Evolutionary conservation across 306 rosid genomes (phyloP), one percentile per base, ranked within the genome.

Genomic region (Cucumis hystrix): DNA sequence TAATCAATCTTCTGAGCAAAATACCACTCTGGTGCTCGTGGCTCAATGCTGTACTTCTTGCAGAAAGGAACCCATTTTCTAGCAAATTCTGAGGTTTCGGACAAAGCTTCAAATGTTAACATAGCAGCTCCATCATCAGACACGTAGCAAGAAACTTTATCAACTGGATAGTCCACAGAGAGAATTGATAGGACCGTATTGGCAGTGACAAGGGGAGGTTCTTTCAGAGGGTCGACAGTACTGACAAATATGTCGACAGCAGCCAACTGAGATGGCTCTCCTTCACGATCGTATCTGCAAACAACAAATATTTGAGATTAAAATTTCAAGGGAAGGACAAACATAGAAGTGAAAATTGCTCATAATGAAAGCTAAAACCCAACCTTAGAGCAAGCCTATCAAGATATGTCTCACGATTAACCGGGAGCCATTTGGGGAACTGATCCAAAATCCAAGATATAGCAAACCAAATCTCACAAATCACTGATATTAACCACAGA

Each of bases 61-160:
- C 84, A 73, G 83, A 92, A 95, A 79, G 99, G 99, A 83, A 92
- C 99, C 99, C 99, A 95, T 86, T 88, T 95, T 84, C 93, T 87
- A 1, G 97, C 92, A 76, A 95, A 95, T 75, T 95, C 99, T 10
- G 99, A 86, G 23, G 99, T 95, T 83, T 95, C 97, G 0, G 99
- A 80, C 61, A 95, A 91, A 28, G 98, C 96, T 89, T 95, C 99
- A 83, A 95, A 95, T 45, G 99, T 85, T 85, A 95, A 83, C 99
- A 95, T 92, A 66, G 99, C 96, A 25, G 99, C 98, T 76, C 99
- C 99, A 79, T 95, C 99, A 71, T 95, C 99, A 82, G 99, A 95
- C 30, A 95, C 90, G 79, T 95, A 95, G 90, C 99, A 95, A 40
- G 99, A 95, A 84, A 95, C 93, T 87, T 95, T 95, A 83, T 95